These are phyloP conservation scores for Fusarium sp. DNA, from an alignment of 2,329 filamentous ascomycete genomes.

Conservation along the genomic window DNA sequence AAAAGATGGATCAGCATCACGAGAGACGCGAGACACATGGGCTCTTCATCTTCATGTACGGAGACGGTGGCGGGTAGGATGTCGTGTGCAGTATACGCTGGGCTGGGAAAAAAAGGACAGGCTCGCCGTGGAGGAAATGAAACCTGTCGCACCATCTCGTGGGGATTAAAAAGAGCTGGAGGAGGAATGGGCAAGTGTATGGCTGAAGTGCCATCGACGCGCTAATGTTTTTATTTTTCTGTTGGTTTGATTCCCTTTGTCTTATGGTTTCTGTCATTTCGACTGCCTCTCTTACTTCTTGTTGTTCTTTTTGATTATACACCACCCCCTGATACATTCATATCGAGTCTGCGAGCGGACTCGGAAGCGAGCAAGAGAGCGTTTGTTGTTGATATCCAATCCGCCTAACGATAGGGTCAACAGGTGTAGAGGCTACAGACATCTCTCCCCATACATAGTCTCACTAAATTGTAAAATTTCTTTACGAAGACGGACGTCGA, in stretches of 20 bases:
- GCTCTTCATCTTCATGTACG: constrained; percentile 42
- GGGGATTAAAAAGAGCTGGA: constrained; percentile 26
- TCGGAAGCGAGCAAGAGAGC: constrained; percentile 49
- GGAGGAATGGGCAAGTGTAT: constrained; percentile 29
- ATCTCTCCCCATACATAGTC: constrained; percentile 52
- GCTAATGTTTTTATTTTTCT: constrained; percentile 29
- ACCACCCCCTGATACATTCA: constrained; percentile 53
- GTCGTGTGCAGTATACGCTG: constrained; percentile 31
- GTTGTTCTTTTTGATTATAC: constrained; percentile 52
- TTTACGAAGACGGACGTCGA: constrained; percentile 11
- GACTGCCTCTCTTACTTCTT: constrained; percentile 37
- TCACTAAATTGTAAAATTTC: constrained; percentile 52
- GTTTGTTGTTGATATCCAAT: constrained; percentile 49
- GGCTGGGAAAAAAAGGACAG: constrained; percentile 26
- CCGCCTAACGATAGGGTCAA: constrained; percentile 44
- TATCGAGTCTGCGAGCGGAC: constrained; percentile 52
- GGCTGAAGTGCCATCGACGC: constrained; percentile 41
- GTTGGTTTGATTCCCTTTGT: constrained; percentile 51
- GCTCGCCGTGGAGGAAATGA: constrained; percentile 5
- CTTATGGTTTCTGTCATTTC: constrained; percentile 46
- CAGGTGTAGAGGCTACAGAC: constrained; percentile 46
- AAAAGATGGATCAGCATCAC: constrained; percentile 48
- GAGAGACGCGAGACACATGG: constrained; percentile 42
- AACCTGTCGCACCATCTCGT: constrained; percentile 20
- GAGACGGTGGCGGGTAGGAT: constrained; percentile 33